Evolutionary conservation across 257 asterid species (phyloP), one percentile per base, ranked within the genome.

Genomic region (Leonotis leonurus): DNA sequence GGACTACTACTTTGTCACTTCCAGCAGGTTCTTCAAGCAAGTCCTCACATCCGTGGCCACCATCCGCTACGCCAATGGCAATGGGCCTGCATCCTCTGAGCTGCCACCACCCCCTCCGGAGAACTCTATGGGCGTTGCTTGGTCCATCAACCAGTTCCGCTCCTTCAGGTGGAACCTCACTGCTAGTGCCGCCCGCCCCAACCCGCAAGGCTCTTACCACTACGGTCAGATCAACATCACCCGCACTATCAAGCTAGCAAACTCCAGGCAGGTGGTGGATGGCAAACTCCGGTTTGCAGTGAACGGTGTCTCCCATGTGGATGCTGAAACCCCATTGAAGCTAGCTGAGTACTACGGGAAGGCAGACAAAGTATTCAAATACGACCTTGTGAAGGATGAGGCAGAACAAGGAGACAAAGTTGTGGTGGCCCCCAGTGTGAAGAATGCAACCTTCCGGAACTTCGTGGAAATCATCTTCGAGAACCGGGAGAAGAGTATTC

Each of bases 91-190:
- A 29, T 67, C 83, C 32, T 65, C 76, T 0, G 65, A 48, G 50
- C 75, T 79, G 64, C 85, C 83, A 60, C 74, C 70, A 24, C 62
- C 85, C 3, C 85, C 88, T 5, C 76, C 85, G 2, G 81, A 65
- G 50, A 77, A 70, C 74, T 36, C 76, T 3, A 14, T 4, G 17
- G 82, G 89, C 73, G 67, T 82, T 41, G 81, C 77, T 3, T 80
- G 86, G 86, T 77, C 86, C 18, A 71, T 80, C 21, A 76, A 73
- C 76, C 82, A 82, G 30, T 82, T 82, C 74, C 77, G 85, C 27
- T 79, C 85, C 20, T 79, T 79, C 80, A 70, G 83, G 72, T 82
- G 83, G 89, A 79, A 82, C 70, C 70, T 82, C 41, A 79, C 82
- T 0, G 82, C 85, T 10, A 82, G 78, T 10, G 89, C 85, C 1